These are phyloP conservation scores for Diplodia corticola DNA, from an alignment of 2,329 filamentous ascomycete genomes.

Conservation along the genomic window DNA sequence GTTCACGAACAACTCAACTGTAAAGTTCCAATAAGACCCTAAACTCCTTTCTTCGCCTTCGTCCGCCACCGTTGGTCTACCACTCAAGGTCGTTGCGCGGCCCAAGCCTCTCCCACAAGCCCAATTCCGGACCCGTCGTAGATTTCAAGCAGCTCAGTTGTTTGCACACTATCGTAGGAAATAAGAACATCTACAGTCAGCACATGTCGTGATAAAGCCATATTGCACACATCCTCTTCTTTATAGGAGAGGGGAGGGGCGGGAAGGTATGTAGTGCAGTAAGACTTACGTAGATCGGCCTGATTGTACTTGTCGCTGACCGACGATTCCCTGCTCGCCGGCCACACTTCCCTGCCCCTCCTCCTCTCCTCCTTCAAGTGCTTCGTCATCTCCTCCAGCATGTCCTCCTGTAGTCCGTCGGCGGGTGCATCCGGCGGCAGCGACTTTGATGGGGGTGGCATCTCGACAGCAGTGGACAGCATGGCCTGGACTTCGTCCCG, in stretches of 20 bases:
- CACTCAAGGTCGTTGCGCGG: slow-evolving; percentile 3
- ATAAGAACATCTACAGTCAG: background rate
- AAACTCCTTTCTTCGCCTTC: background rate
- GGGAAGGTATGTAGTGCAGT: background rate
- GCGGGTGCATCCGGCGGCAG: slow-evolving; percentile 19
- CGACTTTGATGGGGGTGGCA: background rate
- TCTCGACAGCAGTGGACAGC: background rate
- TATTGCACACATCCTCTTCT: background rate
- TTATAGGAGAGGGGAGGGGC: background rate
- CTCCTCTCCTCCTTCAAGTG: slow-evolving; percentile 32
- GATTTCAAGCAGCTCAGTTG: slow-evolving; percentile 15
- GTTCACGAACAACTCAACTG: background rate
- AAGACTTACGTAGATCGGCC: slow-evolving; percentile 29
- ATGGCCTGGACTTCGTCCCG: slow-evolving; percentile 18
- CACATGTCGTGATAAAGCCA: background rate
- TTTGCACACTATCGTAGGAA: slow-evolving; percentile 4
- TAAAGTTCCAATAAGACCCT: background rate
- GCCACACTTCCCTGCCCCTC: slow-evolving; percentile 30
- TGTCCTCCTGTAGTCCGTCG: slow-evolving; percentile 19
- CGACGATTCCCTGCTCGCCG: slow-evolving; percentile 26
- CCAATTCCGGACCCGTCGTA: background rate
- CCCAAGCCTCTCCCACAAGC: background rate
- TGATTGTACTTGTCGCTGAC: slow-evolving; percentile 27
- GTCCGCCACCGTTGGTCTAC: background rate
- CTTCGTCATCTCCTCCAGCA: slow-evolving; percentile 28